Conservation (phyloP, 192 early-diverging fungal genomes). For the Coemansia sp. region DNA sequence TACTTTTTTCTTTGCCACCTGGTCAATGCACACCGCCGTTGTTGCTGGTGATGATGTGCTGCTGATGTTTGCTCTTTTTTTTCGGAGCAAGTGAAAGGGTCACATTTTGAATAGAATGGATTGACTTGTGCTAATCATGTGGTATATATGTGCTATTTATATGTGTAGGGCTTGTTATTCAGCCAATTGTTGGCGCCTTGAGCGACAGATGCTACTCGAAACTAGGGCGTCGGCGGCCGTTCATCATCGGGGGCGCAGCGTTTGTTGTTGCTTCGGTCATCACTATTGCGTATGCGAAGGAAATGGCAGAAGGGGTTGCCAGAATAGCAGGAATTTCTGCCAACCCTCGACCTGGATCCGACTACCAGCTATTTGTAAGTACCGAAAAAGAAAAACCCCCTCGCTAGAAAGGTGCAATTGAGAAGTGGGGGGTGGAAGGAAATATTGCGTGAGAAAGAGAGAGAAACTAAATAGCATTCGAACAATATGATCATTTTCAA, state of each 20-base stretch:
- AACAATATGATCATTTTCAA: background rate
- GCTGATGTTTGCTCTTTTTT: too few species aligned
- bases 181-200: constrained; percentile 79
- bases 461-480: background rate
- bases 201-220: constrained; percentile 72
- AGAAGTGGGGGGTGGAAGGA: background rate
- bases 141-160: background rate
- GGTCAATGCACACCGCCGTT: too few species aligned
- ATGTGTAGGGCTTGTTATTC: constrained; percentile 62
- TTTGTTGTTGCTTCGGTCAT: constrained; percentile 47
- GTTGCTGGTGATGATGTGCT: too few species aligned
- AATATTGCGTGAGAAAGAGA: background rate
- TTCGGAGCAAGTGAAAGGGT: too few species aligned
- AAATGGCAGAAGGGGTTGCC: constrained; percentile 28
- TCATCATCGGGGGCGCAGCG: constrained; percentile 72
- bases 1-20: too few species aligned
- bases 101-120: too few species aligned
- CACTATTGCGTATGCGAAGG: constrained; percentile 43
- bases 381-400: background rate
- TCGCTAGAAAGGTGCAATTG: background rate
- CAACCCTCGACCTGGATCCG: constrained; percentile 17
- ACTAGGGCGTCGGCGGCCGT: constrained; percentile 80
- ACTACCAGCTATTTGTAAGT: constrained; percentile 35
- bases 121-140: too few species aligned
- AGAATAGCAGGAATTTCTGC: constrained; percentile 7